phyloP scores from a whole-genome alignment of 2,329 filamentous ascomycete genomes.

The Helotiales sp. region DNA sequence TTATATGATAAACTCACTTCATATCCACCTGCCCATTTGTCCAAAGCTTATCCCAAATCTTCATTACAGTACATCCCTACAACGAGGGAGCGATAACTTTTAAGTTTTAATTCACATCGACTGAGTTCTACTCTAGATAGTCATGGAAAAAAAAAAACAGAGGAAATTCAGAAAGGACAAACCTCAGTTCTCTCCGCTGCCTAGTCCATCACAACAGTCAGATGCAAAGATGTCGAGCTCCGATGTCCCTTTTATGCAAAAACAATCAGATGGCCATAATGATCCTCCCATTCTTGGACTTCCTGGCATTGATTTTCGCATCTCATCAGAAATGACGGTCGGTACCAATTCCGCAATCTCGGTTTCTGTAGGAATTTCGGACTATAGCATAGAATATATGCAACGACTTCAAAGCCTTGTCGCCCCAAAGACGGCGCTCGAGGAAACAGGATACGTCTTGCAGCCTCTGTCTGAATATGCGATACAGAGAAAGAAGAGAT shows the following conservation, averaged over 20 bases:
- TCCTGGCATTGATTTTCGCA: neutral
- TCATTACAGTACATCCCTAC: conserved; percentile 7
- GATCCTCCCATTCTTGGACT: neutral
- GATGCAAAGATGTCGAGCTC: neutral
- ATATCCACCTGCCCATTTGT: conserved; percentile 14
- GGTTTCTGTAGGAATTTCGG: neutral
- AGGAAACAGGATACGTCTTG: conserved; percentile 9
- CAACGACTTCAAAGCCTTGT: conserved; percentile 6
- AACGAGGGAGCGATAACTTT: neutral
- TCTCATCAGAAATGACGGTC: neutral
- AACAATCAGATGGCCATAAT: neutral
- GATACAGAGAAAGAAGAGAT: conserved; percentile 13
- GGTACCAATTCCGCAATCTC: neutral
- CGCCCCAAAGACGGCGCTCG: neutral
- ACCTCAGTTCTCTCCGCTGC: neutral
- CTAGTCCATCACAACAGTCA: neutral
- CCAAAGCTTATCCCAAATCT: conserved; percentile 1
- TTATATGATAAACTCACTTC: conserved; percentile 4
- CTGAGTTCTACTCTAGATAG: neutral
- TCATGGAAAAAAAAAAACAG: neutral
- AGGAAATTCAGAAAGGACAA: neutral
- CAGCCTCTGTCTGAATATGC: conserved; percentile 1
- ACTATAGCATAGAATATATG: conserved; percentile 14
- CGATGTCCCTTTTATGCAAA: neutral
- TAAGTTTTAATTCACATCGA: neutral